A percentile compares a stretch with the other conserved stretches of the same genome.
Evolutionary conservation across 495 filamentous ascomycete species (phyloP).

Genomic region (Amorphotheca resinae): DNA sequence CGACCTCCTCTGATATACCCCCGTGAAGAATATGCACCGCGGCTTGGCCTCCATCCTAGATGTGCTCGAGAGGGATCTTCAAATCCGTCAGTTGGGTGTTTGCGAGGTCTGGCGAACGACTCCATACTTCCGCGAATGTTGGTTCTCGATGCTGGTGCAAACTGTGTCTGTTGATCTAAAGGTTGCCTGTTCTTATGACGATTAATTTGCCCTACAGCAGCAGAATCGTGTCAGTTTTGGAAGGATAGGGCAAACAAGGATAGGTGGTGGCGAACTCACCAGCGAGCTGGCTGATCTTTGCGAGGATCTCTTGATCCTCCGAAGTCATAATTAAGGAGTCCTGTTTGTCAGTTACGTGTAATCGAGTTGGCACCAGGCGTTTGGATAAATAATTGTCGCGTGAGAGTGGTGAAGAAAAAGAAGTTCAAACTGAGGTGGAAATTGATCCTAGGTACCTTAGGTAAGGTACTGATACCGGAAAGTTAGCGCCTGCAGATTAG

Average conservation of each 20-base stretch:
- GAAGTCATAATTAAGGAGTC: slow-evolving; percentile 13
- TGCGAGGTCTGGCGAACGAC: slow-evolving; percentile 1
- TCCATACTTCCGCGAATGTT: slow-evolving; percentile 10
- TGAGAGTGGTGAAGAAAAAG: not conserved
- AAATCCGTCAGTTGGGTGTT: slow-evolving; percentile 4
- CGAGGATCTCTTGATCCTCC: slow-evolving; percentile 54
- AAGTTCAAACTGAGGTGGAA: too few species aligned
- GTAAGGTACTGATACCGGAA: too few species aligned
- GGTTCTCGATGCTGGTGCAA: not conserved
- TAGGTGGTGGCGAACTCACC: slow-evolving; percentile 33
- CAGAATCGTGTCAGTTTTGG: slow-evolving; percentile 5
- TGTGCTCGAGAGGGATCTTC: slow-evolving; percentile 20
- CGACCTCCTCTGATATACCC: slow-evolving; percentile 30
- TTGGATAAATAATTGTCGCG: too few species aligned
- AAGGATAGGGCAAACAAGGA: slow-evolving; percentile 2
- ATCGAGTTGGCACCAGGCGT: too few species aligned
- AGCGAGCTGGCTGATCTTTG: slow-evolving; percentile 62
- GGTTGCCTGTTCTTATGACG: slow-evolving; percentile 47
- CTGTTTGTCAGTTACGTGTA: slow-evolving; percentile 11
- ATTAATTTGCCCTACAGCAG: slow-evolving; percentile 61
- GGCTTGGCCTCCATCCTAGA: slow-evolving; percentile 16
- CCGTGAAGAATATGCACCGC: slow-evolving; percentile 25
- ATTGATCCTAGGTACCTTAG: not conserved
- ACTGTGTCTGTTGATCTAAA: slow-evolving; percentile 5
- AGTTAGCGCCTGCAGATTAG: too few species aligned